A percentile compares a stretch with the other conserved stretches of the same genome.
Conservation (phyloP, 169 alveolate genomes). For the Eimeria brunetti region DNA sequence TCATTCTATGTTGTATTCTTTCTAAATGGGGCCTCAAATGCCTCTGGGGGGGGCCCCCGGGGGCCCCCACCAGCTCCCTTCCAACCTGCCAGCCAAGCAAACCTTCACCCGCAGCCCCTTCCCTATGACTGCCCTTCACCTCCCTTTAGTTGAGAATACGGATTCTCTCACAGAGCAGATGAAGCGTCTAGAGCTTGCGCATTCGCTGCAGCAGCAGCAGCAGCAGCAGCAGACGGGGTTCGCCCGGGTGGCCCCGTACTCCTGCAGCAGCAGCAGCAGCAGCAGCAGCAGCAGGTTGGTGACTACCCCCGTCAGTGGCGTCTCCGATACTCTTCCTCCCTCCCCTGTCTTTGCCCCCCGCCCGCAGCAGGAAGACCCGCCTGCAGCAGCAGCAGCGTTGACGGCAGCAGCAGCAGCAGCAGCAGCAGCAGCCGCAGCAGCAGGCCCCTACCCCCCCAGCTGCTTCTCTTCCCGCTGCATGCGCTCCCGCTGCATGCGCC, state of each 20-base stretch:
- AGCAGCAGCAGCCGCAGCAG: not conserved
- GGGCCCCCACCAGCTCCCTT: not conserved
- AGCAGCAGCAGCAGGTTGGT: not conserved
- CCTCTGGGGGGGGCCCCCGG: slow-evolving; percentile 7
- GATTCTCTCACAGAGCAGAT: slow-evolving; percentile 6
- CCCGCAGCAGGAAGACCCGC: too few relatives aligned
- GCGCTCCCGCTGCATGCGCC: slow-evolving; percentile 1
- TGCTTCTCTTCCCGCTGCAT: not conserved
- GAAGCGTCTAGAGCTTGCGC: not conserved
- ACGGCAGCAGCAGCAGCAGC: too few relatives aligned
- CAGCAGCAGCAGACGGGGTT: too few relatives aligned
- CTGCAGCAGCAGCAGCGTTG: too few relatives aligned
- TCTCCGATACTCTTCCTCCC: not conserved
- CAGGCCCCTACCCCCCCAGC: not conserved
- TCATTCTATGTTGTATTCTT: not conserved
- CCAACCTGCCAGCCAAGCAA: not conserved
- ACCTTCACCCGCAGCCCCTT: slow-evolving; percentile 11
- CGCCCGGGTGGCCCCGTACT: too few relatives aligned
- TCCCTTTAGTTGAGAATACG: not conserved
- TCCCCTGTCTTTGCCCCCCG: not conserved
- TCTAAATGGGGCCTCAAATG: not conserved
- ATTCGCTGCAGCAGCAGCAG: not conserved
- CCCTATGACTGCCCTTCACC: not conserved
- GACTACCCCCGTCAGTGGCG: not conserved
- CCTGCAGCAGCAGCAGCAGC: slow-evolving; percentile 3